Conservation (phyloP, 768 basidiomycete species). For the Phylloporus sp. region DNA sequence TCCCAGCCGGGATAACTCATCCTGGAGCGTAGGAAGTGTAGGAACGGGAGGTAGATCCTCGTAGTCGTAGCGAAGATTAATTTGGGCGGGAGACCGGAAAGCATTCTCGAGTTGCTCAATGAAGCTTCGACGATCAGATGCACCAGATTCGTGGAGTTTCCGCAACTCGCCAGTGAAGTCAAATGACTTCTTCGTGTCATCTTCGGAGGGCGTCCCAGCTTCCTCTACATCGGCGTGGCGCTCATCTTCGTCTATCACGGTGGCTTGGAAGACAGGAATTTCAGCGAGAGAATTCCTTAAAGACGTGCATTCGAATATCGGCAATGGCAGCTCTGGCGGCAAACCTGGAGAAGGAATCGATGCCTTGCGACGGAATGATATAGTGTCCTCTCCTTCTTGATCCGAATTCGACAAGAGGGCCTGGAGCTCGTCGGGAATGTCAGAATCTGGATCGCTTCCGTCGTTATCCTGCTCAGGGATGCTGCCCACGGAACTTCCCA, state of each 20-base stretch:
- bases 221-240: slow-evolving; percentile 41
- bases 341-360: slow-evolving; percentile 37
- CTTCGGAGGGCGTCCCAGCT: slow-evolving; percentile 44
- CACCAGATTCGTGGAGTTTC: slow-evolving; percentile 67
- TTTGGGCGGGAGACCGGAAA: slow-evolving; percentile 71
- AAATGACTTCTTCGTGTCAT: slow-evolving; percentile 74
- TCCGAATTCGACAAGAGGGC: slow-evolving; percentile 49
- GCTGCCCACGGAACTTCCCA: slow-evolving; percentile 57
- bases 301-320: slow-evolving; percentile 16
- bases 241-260: slow-evolving; percentile 44
- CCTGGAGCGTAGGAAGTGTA: slow-evolving; percentile 37
- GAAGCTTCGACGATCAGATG: slow-evolving; percentile 66
- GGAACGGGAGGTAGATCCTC: slow-evolving; percentile 51
- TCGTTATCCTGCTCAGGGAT: slow-evolving; percentile 45
- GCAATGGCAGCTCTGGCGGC: slow-evolving; percentile 42
- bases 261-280: slow-evolving; percentile 40
- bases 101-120: slow-evolving; percentile 80
- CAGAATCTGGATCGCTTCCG: slow-evolving; percentile 64
- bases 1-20: slow-evolving; percentile 21
- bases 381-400: slow-evolving; percentile 40
- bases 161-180: slow-evolving; percentile 80
- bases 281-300: slow-evolving; percentile 17
- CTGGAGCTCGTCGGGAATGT: slow-evolving; percentile 78
- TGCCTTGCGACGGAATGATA: slow-evolving; percentile 25
- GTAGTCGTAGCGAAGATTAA: slow-evolving; percentile 54